These are phyloP conservation scores for Sugiyamaella japonica DNA, from an alignment of 1,139 yeast species.

Conservation along the genomic window DNA sequence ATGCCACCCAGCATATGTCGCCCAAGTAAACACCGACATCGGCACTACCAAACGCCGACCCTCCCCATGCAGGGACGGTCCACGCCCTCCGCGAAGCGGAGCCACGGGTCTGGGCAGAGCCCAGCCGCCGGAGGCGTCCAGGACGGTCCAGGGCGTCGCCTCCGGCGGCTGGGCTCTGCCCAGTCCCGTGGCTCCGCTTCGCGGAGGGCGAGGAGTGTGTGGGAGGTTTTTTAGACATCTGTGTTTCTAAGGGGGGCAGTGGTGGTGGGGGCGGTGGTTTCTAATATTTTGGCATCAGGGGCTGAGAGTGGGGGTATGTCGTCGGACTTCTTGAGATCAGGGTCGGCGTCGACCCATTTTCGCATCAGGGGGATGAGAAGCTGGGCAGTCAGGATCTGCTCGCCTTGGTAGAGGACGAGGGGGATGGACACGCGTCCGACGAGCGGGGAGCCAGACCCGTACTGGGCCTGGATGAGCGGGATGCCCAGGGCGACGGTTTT, in stretches of 20 bases:
- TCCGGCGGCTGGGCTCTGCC: not conserved
- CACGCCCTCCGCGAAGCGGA: too few species aligned
- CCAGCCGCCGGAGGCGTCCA: too few species aligned
- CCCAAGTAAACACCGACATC: not conserved
- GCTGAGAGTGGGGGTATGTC: not conserved
- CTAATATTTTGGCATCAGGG: not conserved
- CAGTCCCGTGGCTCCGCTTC: not conserved
- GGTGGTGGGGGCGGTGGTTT: not conserved
- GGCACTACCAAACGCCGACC: not conserved
- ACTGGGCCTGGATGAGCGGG: conserved; percentile 75
- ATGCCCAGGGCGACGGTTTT: conserved; percentile 92
- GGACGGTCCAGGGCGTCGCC: not conserved
- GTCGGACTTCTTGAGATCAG: conserved; percentile 9
- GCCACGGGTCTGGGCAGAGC: too few species aligned
- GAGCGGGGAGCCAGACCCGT: conserved; percentile 59
- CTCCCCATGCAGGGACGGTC: too few species aligned
- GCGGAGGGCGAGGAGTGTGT: not conserved
- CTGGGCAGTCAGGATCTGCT: conserved; percentile 79
- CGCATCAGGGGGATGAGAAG: conserved; percentile 63
- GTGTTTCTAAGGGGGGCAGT: not conserved
- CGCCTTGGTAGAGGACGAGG: conserved; percentile 79
- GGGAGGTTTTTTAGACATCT: not conserved
- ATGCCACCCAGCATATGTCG: not conserved
- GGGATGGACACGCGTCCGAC: conserved; percentile 78
- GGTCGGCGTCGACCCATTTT: conserved; percentile 52